Base-by-base conservation (phyloP, 331 rosid species). In the Phaseolus coccineus region DNA sequence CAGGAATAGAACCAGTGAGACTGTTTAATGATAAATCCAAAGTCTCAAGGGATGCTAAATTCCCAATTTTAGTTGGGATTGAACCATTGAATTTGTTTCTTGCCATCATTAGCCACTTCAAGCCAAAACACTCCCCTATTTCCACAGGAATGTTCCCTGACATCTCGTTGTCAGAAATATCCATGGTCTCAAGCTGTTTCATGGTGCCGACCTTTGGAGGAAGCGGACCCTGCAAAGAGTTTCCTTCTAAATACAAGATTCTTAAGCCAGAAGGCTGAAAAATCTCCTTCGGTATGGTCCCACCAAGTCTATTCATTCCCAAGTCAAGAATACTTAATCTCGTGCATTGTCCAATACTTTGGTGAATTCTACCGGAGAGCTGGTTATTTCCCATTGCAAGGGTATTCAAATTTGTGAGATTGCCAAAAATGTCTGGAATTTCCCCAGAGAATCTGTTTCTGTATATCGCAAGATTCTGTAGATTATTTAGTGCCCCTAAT, bases 391-490 rank as follows among this genome's bases (percentile, higher is more conserved):
- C 48, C 74, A 87, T 10, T 64, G 0, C 1, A 44, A 84, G 82
- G 12, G 0, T 0, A 50, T 0, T 51, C 1, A 81, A 44, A 52
- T 33, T 51, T 10, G 90, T 51, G 1, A 84, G 57, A 78, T 87
- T 87, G 11, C 90, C 84, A 78, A 87, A 87, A 2, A 78, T 58
- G 5, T 87, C 81, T 0, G 90, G 86, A 80, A 87, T 78, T 71
- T 84, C 84, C 19, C 86, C 81, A 1, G 86, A 84, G 14, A 87
- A 50, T 3, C n/a, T 13, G 16, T 87, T 87, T 10, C 1, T 7
- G 55, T 51, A 0, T 30, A 71, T 6, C 10, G 0, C 0, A 9
- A 87, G 67, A 8, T 0, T 5, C 53, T 0, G 24, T 50, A 81
- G 46, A 12, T 84, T 51, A 12, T 35, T 56, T 10, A 81, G 51